Evolutionary conservation across 202 grass and related monocot species (phyloP).

Genomic region (Bolboschoenoplectus hybrid): DNA sequence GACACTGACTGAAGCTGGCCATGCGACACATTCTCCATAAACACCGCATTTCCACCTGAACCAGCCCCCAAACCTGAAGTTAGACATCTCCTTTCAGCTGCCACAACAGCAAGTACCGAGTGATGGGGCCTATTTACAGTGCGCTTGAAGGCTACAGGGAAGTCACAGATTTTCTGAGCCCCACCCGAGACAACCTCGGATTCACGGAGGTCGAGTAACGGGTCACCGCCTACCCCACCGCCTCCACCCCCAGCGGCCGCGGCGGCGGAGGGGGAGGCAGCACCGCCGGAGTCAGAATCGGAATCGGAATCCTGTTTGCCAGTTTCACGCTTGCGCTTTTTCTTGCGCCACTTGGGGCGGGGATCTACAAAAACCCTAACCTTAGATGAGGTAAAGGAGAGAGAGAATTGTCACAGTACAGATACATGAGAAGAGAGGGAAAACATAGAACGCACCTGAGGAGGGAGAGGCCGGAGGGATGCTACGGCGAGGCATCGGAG

Average conservation of each 20-base stretch:
- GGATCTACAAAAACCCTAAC: conserved; percentile 64
- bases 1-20: conserved; percentile 84
- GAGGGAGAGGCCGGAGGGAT: conserved; percentile 44
- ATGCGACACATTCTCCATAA: conserved; percentile 78
- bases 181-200: conserved; percentile 61
- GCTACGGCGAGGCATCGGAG: conserved; percentile 78
- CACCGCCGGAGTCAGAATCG: conserved; percentile 38
- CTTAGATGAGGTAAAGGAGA: conserved; percentile 20
- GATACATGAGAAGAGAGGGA: neutral
- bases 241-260: conserved; percentile 40
- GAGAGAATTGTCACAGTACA: conserved; percentile 19
- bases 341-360: conserved; percentile 76
- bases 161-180: conserved; percentile 51
- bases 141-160: conserved; percentile 58
- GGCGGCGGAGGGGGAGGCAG: conserved; percentile 41
- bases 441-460: conserved; percentile 44
- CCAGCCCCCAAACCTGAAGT: conserved; percentile 15
- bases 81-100: conserved; percentile 47
- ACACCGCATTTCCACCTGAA: neutral
- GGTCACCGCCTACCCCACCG: conserved; percentile 41
- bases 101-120: conserved; percentile 61
- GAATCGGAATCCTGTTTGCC: conserved; percentile 39
- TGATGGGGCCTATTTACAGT: conserved; percentile 67
- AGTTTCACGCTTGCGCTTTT: conserved; percentile 57
- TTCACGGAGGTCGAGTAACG: conserved; percentile 53